Conservation (phyloP, 208 protist species). For the Trypanosoma mega region DNA sequence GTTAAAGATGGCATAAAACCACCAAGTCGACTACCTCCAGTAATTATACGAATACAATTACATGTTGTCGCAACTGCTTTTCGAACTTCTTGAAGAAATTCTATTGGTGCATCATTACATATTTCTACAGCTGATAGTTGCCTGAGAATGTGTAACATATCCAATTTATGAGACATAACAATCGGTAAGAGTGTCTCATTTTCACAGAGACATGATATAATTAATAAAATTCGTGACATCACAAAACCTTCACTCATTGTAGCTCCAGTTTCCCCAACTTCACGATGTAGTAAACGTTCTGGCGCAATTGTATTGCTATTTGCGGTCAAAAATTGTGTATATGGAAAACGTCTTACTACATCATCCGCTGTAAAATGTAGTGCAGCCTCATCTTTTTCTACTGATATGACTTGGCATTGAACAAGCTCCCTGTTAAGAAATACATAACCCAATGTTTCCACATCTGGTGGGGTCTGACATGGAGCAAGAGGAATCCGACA, state of each 20-base stretch:
- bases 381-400: constrained; percentile 37
- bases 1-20: constrained; percentile 65
- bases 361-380: constrained; percentile 41
- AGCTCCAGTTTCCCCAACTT: constrained; percentile 32
- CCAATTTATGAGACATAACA: constrained; percentile 47
- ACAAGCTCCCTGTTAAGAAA: constrained; percentile 62
- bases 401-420: constrained; percentile 46
- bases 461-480: constrained; percentile 22
- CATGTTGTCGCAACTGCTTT: constrained; percentile 58
- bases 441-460: constrained; percentile 53
- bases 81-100: constrained; percentile 81
- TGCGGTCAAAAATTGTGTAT: constrained; percentile 53
- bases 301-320: constrained; percentile 43
- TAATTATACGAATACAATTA: constrained; percentile 25
- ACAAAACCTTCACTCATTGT: constrained; percentile 81
- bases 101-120: constrained; percentile 62
- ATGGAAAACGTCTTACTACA: constrained; percentile 30
- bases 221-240: constrained; percentile 81
- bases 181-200: constrained; percentile 64
- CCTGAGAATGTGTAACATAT: constrained; percentile 62
- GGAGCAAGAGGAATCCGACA: constrained; percentile 73
- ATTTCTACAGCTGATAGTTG: constrained; percentile 68
- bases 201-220: constrained; percentile 81
- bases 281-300: constrained; percentile 50
- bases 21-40: constrained; percentile 35